phyloP scores from a whole-genome alignment of 192 early-diverging fungal genomes.

The Backusella luteola region DNA sequence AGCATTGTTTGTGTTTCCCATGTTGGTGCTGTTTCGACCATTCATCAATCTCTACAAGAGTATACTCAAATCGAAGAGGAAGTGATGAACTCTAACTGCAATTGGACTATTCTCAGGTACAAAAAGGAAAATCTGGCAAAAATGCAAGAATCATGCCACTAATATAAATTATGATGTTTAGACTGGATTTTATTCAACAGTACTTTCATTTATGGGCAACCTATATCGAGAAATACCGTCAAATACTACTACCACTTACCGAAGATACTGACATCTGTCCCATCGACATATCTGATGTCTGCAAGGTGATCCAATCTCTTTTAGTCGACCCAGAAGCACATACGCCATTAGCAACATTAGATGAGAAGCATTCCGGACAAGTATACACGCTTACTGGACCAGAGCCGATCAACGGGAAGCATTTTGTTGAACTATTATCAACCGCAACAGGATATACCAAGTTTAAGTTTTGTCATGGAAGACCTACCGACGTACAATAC shows the following conservation, averaged over 20 bases:
- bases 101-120: slow-evolving; percentile 35
- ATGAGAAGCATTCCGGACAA: slow-evolving; percentile 27
- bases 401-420: slow-evolving; percentile 22
- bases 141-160: background rate
- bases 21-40: slow-evolving; percentile 26
- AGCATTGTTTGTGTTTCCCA: slow-evolving; percentile 33
- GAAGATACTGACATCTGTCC: slow-evolving; percentile 22
- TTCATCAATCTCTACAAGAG: slow-evolving; percentile 14
- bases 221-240: slow-evolving; percentile 24
- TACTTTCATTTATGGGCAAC: slow-evolving; percentile 32
- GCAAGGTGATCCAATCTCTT: slow-evolving; percentile 9
- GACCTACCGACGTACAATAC: slow-evolving; percentile 30
- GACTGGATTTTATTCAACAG: slow-evolving; percentile 34
- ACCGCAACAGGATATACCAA: slow-evolving; percentile 21
- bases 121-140: background rate
- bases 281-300: slow-evolving; percentile 30
- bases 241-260: slow-evolving; percentile 21
- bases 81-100: slow-evolving; percentile 14
- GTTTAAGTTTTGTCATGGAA: slow-evolving; percentile 9
- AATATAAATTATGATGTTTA: background rate
- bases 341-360: background rate
- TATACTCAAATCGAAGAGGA: slow-evolving; percentile 32
- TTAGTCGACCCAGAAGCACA: background rate
- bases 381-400: slow-evolving; percentile 34
- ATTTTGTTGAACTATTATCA: slow-evolving; percentile 10